phyloP scores from a whole-genome alignment of 352 stramenopile genomes.

The Vaucheria bursata region DNA sequence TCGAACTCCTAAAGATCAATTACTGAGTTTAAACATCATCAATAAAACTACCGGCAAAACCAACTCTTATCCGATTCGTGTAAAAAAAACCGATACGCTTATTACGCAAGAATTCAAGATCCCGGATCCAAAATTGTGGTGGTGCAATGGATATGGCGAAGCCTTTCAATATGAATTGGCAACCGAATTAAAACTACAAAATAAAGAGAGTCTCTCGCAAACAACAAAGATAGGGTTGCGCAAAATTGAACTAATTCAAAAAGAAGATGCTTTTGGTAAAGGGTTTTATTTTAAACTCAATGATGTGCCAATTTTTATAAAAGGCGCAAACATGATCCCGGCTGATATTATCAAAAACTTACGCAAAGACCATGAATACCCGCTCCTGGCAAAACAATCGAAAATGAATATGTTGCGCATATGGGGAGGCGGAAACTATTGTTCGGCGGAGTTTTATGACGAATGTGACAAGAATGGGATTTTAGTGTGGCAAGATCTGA shows the following conservation, averaged over 20 bases:
- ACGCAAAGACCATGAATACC: slow-evolving; percentile 1
- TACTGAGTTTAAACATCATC: neutral
- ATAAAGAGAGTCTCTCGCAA: neutral
- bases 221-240: neutral
- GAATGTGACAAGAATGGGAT: slow-evolving; percentile 49
- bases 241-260: neutral
- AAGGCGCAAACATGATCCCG: neutral
- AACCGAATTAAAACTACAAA: neutral
- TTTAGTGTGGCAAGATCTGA: slow-evolving; percentile 53
- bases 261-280: neutral
- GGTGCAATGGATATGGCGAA: neutral
- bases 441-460: slow-evolving; percentile 47
- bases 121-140: neutral
- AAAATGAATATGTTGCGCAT: slow-evolving; percentile 51
- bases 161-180: neutral
- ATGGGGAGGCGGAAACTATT: slow-evolving; percentile 48
- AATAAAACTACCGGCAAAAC: neutral
- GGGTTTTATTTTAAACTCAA: neutral
- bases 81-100: neutral
- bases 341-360: neutral
- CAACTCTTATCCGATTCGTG: neutral
- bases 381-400: slow-evolving; percentile 32
- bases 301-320: neutral
- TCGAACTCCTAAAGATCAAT: neutral
- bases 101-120: neutral